phyloP scores from a whole-genome alignment of 1,284 basidiomycete genomes.

The Thecaphora frezii region DNA sequence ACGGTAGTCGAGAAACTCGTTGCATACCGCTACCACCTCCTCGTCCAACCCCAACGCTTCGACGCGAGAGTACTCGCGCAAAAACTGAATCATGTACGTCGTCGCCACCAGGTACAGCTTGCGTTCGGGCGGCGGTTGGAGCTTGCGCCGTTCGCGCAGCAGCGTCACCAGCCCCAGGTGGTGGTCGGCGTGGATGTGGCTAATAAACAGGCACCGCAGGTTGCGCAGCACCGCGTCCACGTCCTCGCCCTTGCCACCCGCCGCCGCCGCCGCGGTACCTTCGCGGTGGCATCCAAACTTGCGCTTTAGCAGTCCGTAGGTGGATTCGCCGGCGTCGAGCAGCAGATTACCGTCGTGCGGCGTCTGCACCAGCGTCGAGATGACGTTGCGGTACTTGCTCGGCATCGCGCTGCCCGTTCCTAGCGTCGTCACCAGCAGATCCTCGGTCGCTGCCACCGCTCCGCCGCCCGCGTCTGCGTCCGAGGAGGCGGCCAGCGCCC shows the following conservation, averaged over 20 bases:
- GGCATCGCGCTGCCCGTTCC: slow-evolving; percentile 87
- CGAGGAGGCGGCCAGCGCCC: background rate
- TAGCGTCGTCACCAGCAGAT: slow-evolving; percentile 74
- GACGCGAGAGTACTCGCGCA: slow-evolving; percentile 69
- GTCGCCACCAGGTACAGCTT: slow-evolving; percentile 73
- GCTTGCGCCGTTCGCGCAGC: slow-evolving; percentile 72
- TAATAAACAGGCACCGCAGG: slow-evolving; percentile 79
- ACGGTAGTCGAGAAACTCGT: slow-evolving; percentile 34
- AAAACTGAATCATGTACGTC: slow-evolving; percentile 66
- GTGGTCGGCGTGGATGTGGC: slow-evolving; percentile 90
- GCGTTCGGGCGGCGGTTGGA: slow-evolving; percentile 55
- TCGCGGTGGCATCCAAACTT: slow-evolving; percentile 67
- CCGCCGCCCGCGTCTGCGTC: slow-evolving; percentile 15
- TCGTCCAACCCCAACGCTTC: slow-evolving; percentile 69
- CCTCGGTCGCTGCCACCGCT: slow-evolving; percentile 7
- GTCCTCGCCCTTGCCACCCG: slow-evolving; percentile 13
- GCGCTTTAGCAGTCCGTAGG: slow-evolving; percentile 81
- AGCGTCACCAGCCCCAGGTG: slow-evolving; percentile 80
- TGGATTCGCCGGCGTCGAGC: slow-evolving; percentile 89
- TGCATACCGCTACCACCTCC: slow-evolving; percentile 60
- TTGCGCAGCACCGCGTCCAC: slow-evolving; percentile 64
- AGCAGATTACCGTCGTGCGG: slow-evolving; percentile 63
- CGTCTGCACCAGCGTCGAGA: slow-evolving; percentile 49
- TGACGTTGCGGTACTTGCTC: slow-evolving; percentile 61
- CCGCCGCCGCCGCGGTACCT: slow-evolving; percentile 11